Evolutionary conservation across 371 early-diverging fungal genomes (phyloP).

Genomic region (Batkoa obscura): DNA sequence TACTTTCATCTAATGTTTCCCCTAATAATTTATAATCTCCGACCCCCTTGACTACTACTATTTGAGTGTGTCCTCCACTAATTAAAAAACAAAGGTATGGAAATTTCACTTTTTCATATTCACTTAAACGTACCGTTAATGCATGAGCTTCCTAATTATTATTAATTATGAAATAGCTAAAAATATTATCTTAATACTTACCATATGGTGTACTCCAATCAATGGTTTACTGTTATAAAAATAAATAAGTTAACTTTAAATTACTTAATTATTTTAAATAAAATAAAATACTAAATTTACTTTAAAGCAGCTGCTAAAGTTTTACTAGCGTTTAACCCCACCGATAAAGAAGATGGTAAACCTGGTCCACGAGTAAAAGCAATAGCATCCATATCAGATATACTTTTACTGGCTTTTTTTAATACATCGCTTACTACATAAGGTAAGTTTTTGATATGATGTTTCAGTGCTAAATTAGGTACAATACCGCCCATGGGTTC

Average conservation of each 20-base stretch:
- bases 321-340: constrained; percentile 60
- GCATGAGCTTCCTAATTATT: constrained; percentile 46
- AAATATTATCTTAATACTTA: constrained; percentile 10
- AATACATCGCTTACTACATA: constrained; percentile 38
- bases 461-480: constrained; percentile 48
- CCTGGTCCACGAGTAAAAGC: constrained; percentile 78
- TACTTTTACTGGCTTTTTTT: constrained; percentile 25
- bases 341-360: constrained; percentile 48
- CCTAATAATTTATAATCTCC: constrained; percentile 41
- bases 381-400: constrained; percentile 46
- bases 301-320: constrained; percentile 48
- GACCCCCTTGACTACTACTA: constrained; percentile 37
- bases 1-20: constrained; percentile 54
- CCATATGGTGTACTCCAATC: constrained; percentile 75
- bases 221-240: constrained; percentile 27
- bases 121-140: constrained; percentile 33
- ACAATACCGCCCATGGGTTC: constrained; percentile 68
- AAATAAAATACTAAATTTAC: constrained; percentile 4
- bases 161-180: neutral
- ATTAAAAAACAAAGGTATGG: constrained; percentile 59
- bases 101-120: constrained; percentile 20
- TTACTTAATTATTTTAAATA: neutral
- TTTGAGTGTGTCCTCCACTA: constrained; percentile 64
- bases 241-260: neutral
- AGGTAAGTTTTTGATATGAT: constrained; percentile 47